Evolutionary conservation across 1,139 yeast genomes (phyloP), one percentile per base, ranked within the genome.

Genomic region (Groenewaldozyma auringiensis): DNA sequence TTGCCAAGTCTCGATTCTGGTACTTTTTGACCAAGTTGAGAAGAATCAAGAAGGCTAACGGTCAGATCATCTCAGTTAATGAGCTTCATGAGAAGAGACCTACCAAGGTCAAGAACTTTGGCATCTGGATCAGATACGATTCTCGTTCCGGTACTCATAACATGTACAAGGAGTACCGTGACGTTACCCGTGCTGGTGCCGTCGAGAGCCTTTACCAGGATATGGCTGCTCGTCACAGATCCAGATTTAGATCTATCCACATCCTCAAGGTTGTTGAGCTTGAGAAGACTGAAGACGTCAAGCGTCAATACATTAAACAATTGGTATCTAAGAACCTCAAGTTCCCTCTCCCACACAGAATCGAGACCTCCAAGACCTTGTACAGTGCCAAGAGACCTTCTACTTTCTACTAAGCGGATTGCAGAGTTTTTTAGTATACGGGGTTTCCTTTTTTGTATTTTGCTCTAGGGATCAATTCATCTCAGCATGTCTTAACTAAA

Each of bases 151-250:
- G 99, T 79, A 88, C 95, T 70, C 98, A 94, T 94, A 92, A 92
- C 94, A 92, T 92, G 97, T 92, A 92, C 96, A 92, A 87, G 82
- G 99, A 92, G 81, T 87, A 88, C 94, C 89, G 98, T 78, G 98
- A 92, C 68, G 95, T 89, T 66, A 78, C 96, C 79, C 94, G 99
- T 80, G 94, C 88, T 60, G 95, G 88, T 74, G 98, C 98, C 65
- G 97, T 92, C 70, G 95, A 86, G 75, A 80, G 94, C 72, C 84
- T 92, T 83, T 92, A 92, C 94, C 92, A 86, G 76, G 98, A 94
- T 76, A 85, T 92, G 83, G 99, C 99, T 76, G 97, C 98, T 65
- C 92, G 98, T 80, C 99, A 92, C 95, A 88, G 98, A 84, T 94
- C 98, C 70, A 88, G 99, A 82, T 92, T 92, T 82, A 87, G 98